These are phyloP conservation scores for Fusarium sp. DNA, from an alignment of 2,329 filamentous ascomycete genomes.

Conservation along the genomic window DNA sequence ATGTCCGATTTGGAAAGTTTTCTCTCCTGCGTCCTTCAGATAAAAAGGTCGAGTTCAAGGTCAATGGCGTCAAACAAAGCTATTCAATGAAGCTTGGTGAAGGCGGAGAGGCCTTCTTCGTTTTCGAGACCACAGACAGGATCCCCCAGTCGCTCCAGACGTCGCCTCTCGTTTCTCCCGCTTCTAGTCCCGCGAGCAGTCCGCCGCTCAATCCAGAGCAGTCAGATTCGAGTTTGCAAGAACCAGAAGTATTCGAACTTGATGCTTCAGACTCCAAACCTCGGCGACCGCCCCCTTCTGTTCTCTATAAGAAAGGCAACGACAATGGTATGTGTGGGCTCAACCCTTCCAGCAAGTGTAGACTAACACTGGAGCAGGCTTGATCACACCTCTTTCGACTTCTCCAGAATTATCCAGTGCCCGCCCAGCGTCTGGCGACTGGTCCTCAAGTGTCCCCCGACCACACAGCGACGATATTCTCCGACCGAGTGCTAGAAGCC, in stretches of 20 bases:
- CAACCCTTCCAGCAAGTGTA: background rate
- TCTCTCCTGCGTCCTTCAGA: slow-evolving; percentile 93
- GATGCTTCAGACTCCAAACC: slow-evolving; percentile 56
- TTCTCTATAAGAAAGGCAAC: slow-evolving; percentile 49
- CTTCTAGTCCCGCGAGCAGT: slow-evolving; percentile 86
- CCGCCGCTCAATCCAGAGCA: slow-evolving; percentile 69
- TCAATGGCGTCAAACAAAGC: slow-evolving; percentile 91
- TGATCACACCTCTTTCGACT: slow-evolving; percentile 64
- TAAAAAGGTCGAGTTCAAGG: slow-evolving; percentile 98
- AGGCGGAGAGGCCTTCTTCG: slow-evolving; percentile 97
- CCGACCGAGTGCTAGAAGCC: slow-evolving; percentile 57
- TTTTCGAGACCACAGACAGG: slow-evolving; percentile 92
- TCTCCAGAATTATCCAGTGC: slow-evolving; percentile 62
- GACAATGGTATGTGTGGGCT: slow-evolving; percentile 46
- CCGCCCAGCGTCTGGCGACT: slow-evolving; percentile 63
- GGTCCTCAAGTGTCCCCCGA: slow-evolving; percentile 57
- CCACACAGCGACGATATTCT: slow-evolving; percentile 67
- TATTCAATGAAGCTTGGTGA: slow-evolving; percentile 99
- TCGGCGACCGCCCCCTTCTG: slow-evolving; percentile 58
- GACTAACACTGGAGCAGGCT: slow-evolving; percentile 45
- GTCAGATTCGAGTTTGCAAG: slow-evolving; percentile 60
- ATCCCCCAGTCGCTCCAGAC: slow-evolving; percentile 96
- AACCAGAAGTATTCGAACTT: slow-evolving; percentile 77
- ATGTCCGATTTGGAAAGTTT: slow-evolving; percentile 99
- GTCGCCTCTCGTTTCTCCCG: slow-evolving; percentile 90